Evolutionary conservation across 345 rosid genomes (phyloP).

Genomic region (Linum lewisii): DNA sequence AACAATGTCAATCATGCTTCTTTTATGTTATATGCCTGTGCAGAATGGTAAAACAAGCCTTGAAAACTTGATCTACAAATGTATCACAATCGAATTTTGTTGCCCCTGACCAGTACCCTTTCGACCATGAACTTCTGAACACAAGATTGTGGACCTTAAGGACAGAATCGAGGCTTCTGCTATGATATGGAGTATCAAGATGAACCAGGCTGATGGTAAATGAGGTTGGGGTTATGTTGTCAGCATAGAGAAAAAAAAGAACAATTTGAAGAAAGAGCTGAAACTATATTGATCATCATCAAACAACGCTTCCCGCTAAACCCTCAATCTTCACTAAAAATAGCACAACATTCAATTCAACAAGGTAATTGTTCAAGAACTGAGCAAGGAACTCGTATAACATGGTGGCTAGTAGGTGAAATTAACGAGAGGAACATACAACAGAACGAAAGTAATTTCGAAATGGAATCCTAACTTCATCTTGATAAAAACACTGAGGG

Average conservation of each 20-base stretch:
- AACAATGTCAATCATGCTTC: too few relatives aligned
- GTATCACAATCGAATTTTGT: slow-evolving; percentile 68
- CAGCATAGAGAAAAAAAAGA: slow-evolving; percentile 83
- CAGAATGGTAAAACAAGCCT: slow-evolving; percentile 87
- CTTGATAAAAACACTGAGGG: too few relatives aligned
- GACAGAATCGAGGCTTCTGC: slow-evolving; percentile 84
- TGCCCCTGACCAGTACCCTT: slow-evolving; percentile 68
- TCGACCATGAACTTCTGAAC: slow-evolving; percentile 67
- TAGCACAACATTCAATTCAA: slow-evolving; percentile 77
- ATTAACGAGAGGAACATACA: too few relatives aligned
- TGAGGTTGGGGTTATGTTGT: slow-evolving; percentile 85
- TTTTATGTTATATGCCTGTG: too few relatives aligned
- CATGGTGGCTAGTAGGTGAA: too few relatives aligned
- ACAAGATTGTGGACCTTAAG: slow-evolving; percentile 73
- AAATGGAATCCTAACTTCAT: too few relatives aligned
- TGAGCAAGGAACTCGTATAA: too few relatives aligned
- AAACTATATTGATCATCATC: slow-evolving; percentile 60
- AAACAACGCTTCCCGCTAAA: slow-evolving; percentile 72
- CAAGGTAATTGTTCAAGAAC: slow-evolving; percentile 27
- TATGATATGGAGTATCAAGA: slow-evolving; percentile 80
- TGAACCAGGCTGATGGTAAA: slow-evolving; percentile 67
- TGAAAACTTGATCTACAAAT: slow-evolving; percentile 59
- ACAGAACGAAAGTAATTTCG: too few relatives aligned
- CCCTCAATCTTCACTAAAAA: slow-evolving; percentile 75
- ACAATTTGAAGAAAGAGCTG: slow-evolving; percentile 83